Conservation (phyloP, 2,329 filamentous ascomycete genomes). For the Lachnellula hyalina region DNA sequence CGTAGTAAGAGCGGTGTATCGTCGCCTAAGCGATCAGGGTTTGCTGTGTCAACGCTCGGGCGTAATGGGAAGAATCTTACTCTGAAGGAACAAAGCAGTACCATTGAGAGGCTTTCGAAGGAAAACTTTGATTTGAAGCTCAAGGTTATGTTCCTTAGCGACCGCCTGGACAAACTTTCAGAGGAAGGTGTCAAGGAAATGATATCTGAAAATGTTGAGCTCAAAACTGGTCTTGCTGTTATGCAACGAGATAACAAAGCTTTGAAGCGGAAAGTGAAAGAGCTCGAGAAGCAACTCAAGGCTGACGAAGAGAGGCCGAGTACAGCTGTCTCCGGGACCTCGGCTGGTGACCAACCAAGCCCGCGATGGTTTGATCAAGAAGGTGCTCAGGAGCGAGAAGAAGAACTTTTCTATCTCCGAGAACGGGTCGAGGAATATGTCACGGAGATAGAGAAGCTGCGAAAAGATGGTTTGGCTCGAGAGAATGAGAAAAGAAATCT, state of each 20-base stretch:
- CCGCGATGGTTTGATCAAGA: constrained; percentile 54
- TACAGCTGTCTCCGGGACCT: constrained; percentile 53
- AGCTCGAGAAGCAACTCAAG: constrained; percentile 75
- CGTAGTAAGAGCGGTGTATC: constrained; percentile 64
- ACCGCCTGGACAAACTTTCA: constrained; percentile 85
- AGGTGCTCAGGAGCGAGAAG: constrained; percentile 63
- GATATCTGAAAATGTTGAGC: constrained; percentile 94
- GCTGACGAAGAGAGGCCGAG: constrained; percentile 58
- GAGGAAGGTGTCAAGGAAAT: constrained; percentile 97
- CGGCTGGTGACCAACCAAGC: constrained; percentile 47
- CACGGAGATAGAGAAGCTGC: constrained; percentile 74
- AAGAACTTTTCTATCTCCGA: constrained; percentile 78
- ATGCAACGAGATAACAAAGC: constrained; percentile 87
- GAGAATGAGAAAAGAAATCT: constrained; percentile 84
- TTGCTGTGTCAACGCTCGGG: constrained; percentile 44
- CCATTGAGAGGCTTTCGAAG: constrained; percentile 91
- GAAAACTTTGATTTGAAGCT: constrained; percentile 98
- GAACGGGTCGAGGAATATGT: constrained; percentile 83
- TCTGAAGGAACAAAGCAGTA: constrained; percentile 94
- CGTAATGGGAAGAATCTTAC: constrained; percentile 70
- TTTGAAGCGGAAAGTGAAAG: constrained; percentile 73
- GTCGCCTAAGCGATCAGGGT: constrained; percentile 50
- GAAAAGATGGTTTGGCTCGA: constrained; percentile 69
- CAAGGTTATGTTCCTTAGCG: constrained; percentile 94
- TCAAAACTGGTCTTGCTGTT: constrained; percentile 84